Conservation (phyloP, 768 basidiomycete species). For the Lactifluus echinatus region DNA sequence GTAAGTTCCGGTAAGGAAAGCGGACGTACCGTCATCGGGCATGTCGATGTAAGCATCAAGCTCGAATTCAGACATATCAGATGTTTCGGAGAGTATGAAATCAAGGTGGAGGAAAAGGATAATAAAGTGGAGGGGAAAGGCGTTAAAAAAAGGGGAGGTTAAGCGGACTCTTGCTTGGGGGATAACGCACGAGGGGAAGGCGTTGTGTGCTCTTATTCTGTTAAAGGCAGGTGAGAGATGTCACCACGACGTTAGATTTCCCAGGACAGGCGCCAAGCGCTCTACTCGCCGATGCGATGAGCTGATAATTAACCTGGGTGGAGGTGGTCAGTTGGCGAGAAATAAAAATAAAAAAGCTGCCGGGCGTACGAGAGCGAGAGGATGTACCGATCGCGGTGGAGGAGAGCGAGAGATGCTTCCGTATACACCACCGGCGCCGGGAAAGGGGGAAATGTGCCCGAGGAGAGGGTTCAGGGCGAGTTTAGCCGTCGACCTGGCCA, state of each 20-base stretch:
- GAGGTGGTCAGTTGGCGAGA: not conserved
- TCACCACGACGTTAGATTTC: slow-evolving; percentile 16
- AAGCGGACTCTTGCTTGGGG: slow-evolving; percentile 7
- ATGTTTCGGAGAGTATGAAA: not conserved
- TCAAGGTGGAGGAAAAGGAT: slow-evolving; percentile 3
- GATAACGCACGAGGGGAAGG: slow-evolving; percentile 14
- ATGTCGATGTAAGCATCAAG: slow-evolving; percentile 5
- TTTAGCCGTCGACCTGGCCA: slow-evolving; percentile 7
- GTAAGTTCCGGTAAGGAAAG: not conserved
- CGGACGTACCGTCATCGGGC: slow-evolving; percentile 12
- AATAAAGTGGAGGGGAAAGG: not conserved
- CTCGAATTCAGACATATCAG: slow-evolving; percentile 9
- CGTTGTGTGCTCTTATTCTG: slow-evolving; percentile 17
- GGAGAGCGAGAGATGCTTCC: too few species aligned
- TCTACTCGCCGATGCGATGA: not conserved
- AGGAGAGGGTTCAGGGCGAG: not conserved
- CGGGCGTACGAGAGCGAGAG: too few species aligned
- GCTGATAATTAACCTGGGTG: too few species aligned
- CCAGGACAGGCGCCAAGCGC: slow-evolving; percentile 4
- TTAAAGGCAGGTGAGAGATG: slow-evolving; percentile 7
- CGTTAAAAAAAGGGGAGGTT: slow-evolving; percentile 16
- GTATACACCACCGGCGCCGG: not conserved
- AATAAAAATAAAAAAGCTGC: too few species aligned
- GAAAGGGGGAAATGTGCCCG: not conserved
- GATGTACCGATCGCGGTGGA: too few species aligned